These are phyloP conservation scores for Phytophthora sansomeana DNA, from an alignment of 352 stramenopile genomes.

Conservation along the genomic window DNA sequence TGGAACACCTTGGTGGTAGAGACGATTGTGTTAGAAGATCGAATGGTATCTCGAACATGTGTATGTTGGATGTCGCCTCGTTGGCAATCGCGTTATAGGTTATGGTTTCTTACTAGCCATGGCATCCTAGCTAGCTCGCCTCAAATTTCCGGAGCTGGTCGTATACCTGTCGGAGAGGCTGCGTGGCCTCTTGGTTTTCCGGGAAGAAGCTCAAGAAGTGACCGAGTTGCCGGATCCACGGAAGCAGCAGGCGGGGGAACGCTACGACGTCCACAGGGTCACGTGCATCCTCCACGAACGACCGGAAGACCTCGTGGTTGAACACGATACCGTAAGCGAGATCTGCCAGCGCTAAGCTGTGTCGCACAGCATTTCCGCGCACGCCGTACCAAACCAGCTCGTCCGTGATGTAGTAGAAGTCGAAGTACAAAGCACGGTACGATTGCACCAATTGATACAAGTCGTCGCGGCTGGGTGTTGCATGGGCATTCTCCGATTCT, in stretches of 20 bases:
- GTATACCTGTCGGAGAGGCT: conserved; percentile 81
- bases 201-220: conserved; percentile 91
- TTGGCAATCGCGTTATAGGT: conserved; percentile 12
- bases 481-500: conserved; percentile 30
- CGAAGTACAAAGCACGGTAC: conserved; percentile 88
- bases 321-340: conserved; percentile 88
- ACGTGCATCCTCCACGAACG: conserved; percentile 52
- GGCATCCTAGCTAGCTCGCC: conserved; percentile 24
- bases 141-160: conserved; percentile 85
- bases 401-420: conserved; percentile 93
- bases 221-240: conserved; percentile 87
- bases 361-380: conserved; percentile 80
- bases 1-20: too few relatives aligned
- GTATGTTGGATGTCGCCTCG: not conserved
- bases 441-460: conserved; percentile 75
- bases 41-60: too few relatives aligned
- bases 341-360: conserved; percentile 84
- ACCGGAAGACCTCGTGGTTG: conserved; percentile 84
- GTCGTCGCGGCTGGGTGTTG: conserved; percentile 42
- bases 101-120: conserved; percentile 1
- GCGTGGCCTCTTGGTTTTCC: conserved; percentile 84
- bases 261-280: conserved; percentile 35
- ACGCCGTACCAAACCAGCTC: conserved; percentile 90
- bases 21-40: too few relatives aligned
- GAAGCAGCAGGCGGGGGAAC: conserved; percentile 79